A percentile compares a stretch with the other conserved stretches of the same genome.
Evolutionary conservation across 345 rosid genomes (phyloP).

Genomic region (Pistacia atlantica): DNA sequence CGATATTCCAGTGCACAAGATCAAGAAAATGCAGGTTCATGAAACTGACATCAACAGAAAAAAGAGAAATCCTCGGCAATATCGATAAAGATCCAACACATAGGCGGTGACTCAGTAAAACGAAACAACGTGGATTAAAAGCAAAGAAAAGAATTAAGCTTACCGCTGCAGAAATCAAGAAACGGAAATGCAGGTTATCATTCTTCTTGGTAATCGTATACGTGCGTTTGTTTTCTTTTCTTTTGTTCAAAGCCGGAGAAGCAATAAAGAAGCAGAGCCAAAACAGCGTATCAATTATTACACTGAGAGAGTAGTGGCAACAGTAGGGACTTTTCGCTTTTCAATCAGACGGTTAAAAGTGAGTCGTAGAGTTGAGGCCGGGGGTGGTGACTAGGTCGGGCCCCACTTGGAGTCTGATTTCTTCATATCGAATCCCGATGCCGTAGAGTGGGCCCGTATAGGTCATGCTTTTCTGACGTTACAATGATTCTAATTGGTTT

Average conservation of each 20-base stretch:
- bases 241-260: conserved; percentile 11
- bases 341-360: conserved; percentile 20
- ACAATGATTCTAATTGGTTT: neutral
- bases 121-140: conserved; percentile 48
- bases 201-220: conserved; percentile 3
- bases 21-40: conserved; percentile 29
- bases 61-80: conserved; percentile 13
- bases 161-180: conserved; percentile 30
- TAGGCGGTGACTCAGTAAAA: conserved; percentile 18
- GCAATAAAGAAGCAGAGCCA: neutral
- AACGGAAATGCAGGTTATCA: neutral
- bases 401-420: neutral
- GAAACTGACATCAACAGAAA: conserved; percentile 12
- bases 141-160: conserved; percentile 54
- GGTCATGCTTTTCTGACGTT: neutral
- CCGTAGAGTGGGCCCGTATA: neutral
- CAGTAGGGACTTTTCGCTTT: conserved; percentile 2
- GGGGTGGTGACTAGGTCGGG: neutral
- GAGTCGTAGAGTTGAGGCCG: conserved; percentile 10
- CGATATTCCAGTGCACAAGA: conserved; percentile 8
- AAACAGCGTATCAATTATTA: conserved; percentile 4
- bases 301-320: too few relatives aligned
- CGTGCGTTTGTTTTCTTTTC: neutral
- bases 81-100: conserved; percentile 34
- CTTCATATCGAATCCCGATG: conserved; percentile 21